These are phyloP conservation scores for Imleria badia DNA, from an alignment of 768 basidiomycete species.

Conservation along the genomic window DNA sequence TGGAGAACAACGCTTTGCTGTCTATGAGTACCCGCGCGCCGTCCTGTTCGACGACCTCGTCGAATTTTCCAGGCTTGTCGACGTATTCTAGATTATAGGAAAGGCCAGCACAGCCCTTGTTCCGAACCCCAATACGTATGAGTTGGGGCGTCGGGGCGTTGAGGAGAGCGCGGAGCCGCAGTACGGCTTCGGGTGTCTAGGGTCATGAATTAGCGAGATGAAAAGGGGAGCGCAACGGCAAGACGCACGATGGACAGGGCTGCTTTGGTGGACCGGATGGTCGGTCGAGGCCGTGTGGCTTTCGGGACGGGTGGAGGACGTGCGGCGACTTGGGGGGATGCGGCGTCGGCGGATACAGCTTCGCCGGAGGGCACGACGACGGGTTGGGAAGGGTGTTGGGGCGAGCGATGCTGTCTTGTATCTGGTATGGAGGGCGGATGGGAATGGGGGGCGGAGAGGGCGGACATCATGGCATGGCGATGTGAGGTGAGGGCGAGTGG, in stretches of 20 bases:
- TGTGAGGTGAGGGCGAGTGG: constrained; percentile 15
- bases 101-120: constrained; percentile 95
- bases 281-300: constrained; percentile 60
- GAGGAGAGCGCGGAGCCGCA: constrained; percentile 68
- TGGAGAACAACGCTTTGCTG: constrained; percentile 94
- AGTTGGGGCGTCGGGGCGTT: constrained; percentile 86
- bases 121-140: constrained; percentile 92
- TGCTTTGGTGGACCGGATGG: constrained; percentile 70
- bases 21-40: constrained; percentile 93
- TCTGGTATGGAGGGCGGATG: constrained; percentile 22
- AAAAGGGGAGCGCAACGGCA: no score
- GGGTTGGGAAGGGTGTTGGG: constrained; percentile 37
- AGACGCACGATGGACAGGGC: constrained; percentile 68
- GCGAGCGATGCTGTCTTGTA: constrained; percentile 12
- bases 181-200: constrained; percentile 82
- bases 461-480: constrained; percentile 69
- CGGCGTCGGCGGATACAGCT: constrained; percentile 53
- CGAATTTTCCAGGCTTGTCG: constrained; percentile 84
- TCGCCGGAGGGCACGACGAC: constrained; percentile 47
- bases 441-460: constrained; percentile 40
- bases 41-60: constrained; percentile 96
- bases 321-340: constrained; percentile 70
- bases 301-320: constrained; percentile 71
- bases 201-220: no score
- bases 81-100: constrained; percentile 91